phyloP scores from a whole-genome alignment of 2,329 filamentous ascomycete species.

The Fusarium burgessii region DNA sequence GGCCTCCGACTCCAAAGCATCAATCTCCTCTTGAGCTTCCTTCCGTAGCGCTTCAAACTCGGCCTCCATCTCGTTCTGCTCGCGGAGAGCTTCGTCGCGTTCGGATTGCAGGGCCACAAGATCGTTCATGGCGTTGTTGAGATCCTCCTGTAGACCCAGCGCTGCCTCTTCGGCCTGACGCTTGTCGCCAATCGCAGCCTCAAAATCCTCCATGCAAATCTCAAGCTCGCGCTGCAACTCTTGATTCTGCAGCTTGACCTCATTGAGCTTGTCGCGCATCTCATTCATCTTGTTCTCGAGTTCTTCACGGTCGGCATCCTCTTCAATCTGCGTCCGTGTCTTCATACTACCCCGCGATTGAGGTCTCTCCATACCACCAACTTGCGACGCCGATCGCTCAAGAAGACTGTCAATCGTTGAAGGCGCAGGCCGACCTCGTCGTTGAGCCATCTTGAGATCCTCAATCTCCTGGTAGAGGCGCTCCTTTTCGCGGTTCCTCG shows the following conservation, averaged over 20 bases:
- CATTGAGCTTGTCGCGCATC: constrained; percentile 86
- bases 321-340: constrained; percentile 69
- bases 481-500: constrained; percentile 94
- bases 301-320: constrained; percentile 87
- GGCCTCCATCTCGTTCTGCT: constrained; percentile 68
- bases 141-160: constrained; percentile 79
- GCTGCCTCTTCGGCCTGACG: constrained; percentile 69
- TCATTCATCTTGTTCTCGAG: constrained; percentile 86
- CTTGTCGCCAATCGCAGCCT: constrained; percentile 74
- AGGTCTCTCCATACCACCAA: constrained; percentile 75
- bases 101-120: constrained; percentile 83
- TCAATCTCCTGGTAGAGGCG: constrained; percentile 97
- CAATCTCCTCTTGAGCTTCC: constrained; percentile 75
- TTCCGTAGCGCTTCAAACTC: constrained; percentile 71
- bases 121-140: constrained; percentile 83
- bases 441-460: constrained; percentile 89
- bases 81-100: constrained; percentile 84
- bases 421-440: constrained; percentile 72
- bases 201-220: constrained; percentile 82
- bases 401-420: constrained; percentile 89
- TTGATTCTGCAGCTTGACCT: constrained; percentile 89
- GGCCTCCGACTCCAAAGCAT: constrained; percentile 75
- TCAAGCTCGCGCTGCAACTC: constrained; percentile 87
- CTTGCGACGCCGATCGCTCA: constrained; percentile 91
- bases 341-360: constrained; percentile 79